Percentiles rank a stretch among this genome's conserved stretches.
These are phyloP conservation scores for Platanthera zijinensis DNA, from an alignment of 106 monocot genomes.

Conservation along the genomic window DNA sequence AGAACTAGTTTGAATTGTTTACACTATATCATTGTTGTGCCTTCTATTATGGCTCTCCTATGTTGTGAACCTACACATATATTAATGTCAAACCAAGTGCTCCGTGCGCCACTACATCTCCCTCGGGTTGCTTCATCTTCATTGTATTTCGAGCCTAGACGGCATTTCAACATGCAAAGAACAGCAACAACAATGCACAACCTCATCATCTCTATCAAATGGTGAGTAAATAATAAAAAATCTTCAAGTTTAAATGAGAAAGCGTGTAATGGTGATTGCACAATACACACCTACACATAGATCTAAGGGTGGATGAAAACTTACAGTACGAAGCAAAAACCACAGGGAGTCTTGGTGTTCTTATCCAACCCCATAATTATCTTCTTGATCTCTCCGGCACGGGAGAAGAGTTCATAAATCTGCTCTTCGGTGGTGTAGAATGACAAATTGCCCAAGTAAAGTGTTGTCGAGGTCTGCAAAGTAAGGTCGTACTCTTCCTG, in stretches of 20 bases:
- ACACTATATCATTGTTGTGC: too few relatives aligned
- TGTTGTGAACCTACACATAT: too few relatives aligned
- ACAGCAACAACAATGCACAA: background rate
- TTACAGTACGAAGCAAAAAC: constrained; percentile 95
- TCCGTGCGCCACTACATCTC: too few relatives aligned
- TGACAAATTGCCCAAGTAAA: constrained; percentile 88
- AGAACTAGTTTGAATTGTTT: too few relatives aligned
- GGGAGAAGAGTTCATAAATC: constrained; percentile 90
- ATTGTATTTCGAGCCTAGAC: too few relatives aligned
- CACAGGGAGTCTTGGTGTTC: constrained; percentile 93
- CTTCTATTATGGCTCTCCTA: too few relatives aligned
- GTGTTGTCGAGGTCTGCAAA: constrained; percentile 57
- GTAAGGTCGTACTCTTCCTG: constrained; percentile 94
- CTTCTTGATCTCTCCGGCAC: constrained; percentile 98
- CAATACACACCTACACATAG: background rate
- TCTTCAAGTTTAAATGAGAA: background rate
- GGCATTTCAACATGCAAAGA: too few relatives aligned
- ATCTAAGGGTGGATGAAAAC: constrained; percentile 2
- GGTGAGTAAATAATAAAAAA: background rate
- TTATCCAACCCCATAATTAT: constrained; percentile 98
- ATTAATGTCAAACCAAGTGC: too few relatives aligned
- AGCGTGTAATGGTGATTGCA: background rate
- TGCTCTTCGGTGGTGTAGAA: constrained; percentile 99
- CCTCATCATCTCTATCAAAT: background rate
- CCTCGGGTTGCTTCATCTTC: too few relatives aligned